Percentiles rank a stretch among this genome's conserved stretches.
phyloP scores from a whole-genome alignment of 139 green algal species.

The Spirogloea muscicola region DNA sequence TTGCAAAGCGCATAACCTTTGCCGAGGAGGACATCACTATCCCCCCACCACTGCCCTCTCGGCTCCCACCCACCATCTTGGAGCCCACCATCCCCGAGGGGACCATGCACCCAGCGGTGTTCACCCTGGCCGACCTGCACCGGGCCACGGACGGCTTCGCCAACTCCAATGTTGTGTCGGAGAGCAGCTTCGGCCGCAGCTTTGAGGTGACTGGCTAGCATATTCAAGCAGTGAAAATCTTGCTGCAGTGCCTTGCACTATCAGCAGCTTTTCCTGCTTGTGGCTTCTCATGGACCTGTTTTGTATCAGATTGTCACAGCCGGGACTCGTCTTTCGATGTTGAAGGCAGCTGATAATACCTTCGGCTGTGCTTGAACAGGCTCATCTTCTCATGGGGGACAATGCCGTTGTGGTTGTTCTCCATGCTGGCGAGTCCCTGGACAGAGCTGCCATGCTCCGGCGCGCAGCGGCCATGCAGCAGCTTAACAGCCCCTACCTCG shows the following conservation, averaged over 20 bases:
- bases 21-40: too few species aligned
- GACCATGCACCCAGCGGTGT: too few species aligned
- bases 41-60: too few species aligned
- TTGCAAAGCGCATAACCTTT: too few species aligned
- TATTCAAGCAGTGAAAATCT: neutral
- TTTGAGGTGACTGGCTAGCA: slow-evolving; percentile 29
- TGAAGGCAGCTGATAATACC: neutral
- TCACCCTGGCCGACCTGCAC: neutral
- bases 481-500: slow-evolving; percentile 3
- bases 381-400: neutral
- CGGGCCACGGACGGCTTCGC: slow-evolving; percentile 15
- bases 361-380: neutral
- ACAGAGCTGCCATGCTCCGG: too few species aligned
- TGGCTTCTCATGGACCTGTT: neutral
- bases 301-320: neutral
- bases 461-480: slow-evolving; percentile 4
- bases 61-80: too few species aligned
- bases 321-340: neutral
- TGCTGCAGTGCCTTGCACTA: neutral
- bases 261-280: neutral
- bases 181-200: slow-evolving; percentile 9
- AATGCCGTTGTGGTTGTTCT: neutral
- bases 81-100: too few species aligned
- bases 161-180: slow-evolving; percentile 13
- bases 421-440: too few species aligned